These are phyloP conservation scores for Bretschneidera sinensis DNA, from an alignment of 345 rosid genomes.

Conservation along the genomic window DNA sequence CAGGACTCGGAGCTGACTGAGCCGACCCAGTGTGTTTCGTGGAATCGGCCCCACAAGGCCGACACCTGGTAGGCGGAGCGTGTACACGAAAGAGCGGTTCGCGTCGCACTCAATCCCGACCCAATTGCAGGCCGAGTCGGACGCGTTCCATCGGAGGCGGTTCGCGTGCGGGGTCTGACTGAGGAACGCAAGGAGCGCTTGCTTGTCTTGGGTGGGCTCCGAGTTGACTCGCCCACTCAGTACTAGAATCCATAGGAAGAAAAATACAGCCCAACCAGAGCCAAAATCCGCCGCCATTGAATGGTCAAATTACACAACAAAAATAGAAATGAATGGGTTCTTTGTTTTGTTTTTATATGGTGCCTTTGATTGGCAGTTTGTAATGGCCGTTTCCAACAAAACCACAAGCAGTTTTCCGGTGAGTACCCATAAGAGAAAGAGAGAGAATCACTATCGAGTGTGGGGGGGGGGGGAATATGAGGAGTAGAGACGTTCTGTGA, in stretches of 20 bases:
- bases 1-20: constrained; percentile 71
- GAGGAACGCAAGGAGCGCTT: constrained; percentile 75
- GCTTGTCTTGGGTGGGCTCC: constrained; percentile 71
- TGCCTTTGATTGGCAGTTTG: constrained; percentile 5
- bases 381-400: constrained; percentile 13
- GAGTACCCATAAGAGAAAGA: constrained; percentile 36
- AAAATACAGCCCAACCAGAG: constrained; percentile 9
- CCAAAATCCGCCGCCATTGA: constrained; percentile 34
- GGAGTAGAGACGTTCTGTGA: not conserved
- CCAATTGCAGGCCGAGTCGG: constrained; percentile 77
- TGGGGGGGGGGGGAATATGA: not conserved
- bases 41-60: constrained; percentile 82
- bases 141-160: constrained; percentile 74
- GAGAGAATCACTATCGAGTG: too few species aligned
- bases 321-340: constrained; percentile 5
- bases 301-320: not conserved
- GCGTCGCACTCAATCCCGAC: constrained; percentile 73
- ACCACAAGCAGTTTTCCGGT: constrained; percentile 29
- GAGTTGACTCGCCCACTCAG: constrained; percentile 42
- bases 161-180: constrained; percentile 49
- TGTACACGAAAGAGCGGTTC: constrained; percentile 41
- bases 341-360: constrained; percentile 8
- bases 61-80: constrained; percentile 80
- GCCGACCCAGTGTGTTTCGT: constrained; percentile 53
- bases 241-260: constrained; percentile 26